Percentiles rank a stretch among this genome's conserved stretches.
phyloP scores from a whole-genome alignment of 225 moss, liverwort and hornwort species.

The Rhytidiadelphus loreus region DNA sequence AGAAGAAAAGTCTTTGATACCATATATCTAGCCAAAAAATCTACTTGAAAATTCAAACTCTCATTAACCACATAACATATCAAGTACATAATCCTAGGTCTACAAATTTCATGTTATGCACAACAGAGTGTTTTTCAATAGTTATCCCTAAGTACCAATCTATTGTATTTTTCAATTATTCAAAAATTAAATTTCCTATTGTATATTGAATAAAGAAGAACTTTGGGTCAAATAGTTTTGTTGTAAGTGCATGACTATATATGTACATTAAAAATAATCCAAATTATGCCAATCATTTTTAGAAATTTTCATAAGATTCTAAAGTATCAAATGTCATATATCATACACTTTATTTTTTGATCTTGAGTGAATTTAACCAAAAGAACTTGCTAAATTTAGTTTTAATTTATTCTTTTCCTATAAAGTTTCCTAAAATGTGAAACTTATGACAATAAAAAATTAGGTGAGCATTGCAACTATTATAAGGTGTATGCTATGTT shows the following conservation, averaged over 20 bases:
- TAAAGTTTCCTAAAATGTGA: neutral
- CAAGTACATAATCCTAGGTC: neutral
- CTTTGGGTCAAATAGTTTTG: neutral
- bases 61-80: neutral
- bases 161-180: fast-evolving
- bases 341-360: neutral
- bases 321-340: neutral
- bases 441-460: fast-evolving
- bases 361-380: neutral
- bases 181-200: neutral
- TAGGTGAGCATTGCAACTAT: neutral
- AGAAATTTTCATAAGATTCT: neutral
- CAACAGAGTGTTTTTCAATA: no score
- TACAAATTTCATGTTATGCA: neutral
- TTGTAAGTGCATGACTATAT: neutral
- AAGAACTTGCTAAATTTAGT: neutral
- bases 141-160: fast-evolving
- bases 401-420: neutral
- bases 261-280: neutral
- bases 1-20: neutral
- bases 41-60: neutral
- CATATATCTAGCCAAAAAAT: neutral
- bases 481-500: neutral
- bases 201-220: neutral
- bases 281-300: neutral